Conservation (phyloP, 495 filamentous ascomycete genomes). For the Clavariopsis aquatica region DNA sequence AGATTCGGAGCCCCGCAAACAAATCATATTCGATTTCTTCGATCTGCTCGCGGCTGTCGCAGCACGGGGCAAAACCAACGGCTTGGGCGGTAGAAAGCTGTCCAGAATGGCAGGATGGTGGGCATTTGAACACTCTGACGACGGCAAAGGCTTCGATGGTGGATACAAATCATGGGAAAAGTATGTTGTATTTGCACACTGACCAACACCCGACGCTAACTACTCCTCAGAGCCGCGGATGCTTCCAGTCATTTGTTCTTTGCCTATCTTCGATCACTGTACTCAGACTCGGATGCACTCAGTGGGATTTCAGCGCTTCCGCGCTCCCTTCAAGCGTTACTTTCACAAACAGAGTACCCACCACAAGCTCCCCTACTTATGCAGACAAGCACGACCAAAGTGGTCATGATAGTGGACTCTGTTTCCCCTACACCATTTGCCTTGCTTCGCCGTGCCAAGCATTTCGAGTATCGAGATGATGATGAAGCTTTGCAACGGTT, state of each 20-base stretch:
- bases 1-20: constrained; percentile 79
- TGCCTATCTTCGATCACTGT: constrained; percentile 87
- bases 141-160: constrained; percentile 89
- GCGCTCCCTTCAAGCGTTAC: constrained; percentile 82
- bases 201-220: constrained; percentile 22
- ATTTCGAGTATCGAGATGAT: constrained; percentile 91
- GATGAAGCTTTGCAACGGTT: constrained; percentile 80
- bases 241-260: constrained; percentile 97
- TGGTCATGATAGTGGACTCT: constrained; percentile 94
- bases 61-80: constrained; percentile 87
- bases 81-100: constrained; percentile 88
- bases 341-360: constrained; percentile 93
- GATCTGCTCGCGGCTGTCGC: constrained; percentile 83
- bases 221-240: constrained; percentile 73
- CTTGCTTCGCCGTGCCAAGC: constrained; percentile 83
- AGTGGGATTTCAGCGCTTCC: constrained; percentile 81
- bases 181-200: constrained; percentile 44
- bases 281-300: constrained; percentile 70
- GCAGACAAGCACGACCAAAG: constrained; percentile 78
- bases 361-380: constrained; percentile 76
- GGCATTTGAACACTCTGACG: constrained; percentile 90
- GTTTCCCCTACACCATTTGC: constrained; percentile 95
- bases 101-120: constrained; percentile 97
- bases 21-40: constrained; percentile 96
- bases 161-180: constrained; percentile 84